Evolutionary conservation across 2,329 filamentous ascomycete species (phyloP).

Genomic region (Hypocrella siamensis): DNA sequence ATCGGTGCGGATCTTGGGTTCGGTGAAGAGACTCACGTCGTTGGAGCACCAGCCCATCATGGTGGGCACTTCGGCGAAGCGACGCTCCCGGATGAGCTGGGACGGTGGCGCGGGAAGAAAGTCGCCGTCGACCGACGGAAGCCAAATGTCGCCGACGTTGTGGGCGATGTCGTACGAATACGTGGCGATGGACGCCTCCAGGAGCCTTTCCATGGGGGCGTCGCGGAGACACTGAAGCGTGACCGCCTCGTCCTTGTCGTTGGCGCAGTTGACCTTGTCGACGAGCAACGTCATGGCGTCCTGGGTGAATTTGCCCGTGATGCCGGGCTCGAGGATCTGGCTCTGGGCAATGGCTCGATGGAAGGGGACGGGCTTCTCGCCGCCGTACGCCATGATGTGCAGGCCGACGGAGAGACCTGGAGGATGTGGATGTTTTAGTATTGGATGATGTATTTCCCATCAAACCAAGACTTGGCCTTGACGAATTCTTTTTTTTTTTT

Average conservation of each 20-base stretch:
- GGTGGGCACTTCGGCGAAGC: slow-evolving; percentile 48
- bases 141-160: slow-evolving; percentile 36
- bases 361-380: slow-evolving; percentile 25
- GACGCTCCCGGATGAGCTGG: slow-evolving; percentile 35
- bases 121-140: slow-evolving; percentile 27
- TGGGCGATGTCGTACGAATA: slow-evolving; percentile 21
- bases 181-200: slow-evolving; percentile 26
- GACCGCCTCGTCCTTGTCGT: slow-evolving; percentile 23
- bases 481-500: background rate
- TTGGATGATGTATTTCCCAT: background rate
- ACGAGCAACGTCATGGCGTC: slow-evolving; percentile 28
- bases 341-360: slow-evolving; percentile 28
- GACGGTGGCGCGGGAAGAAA: slow-evolving; percentile 26
- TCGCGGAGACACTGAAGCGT: slow-evolving; percentile 30
- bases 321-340: slow-evolving; percentile 34
- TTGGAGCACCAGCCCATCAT: slow-evolving; percentile 38
- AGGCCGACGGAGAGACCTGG: slow-evolving; percentile 24
- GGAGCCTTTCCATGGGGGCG: slow-evolving; percentile 24
- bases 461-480: background rate
- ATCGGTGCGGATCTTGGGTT: slow-evolving; percentile 19
- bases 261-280: slow-evolving; percentile 26
- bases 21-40: slow-evolving; percentile 27
- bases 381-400: slow-evolving; percentile 33
- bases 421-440: background rate
- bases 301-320: slow-evolving; percentile 29